These are phyloP conservation scores for Pseudomonodictys pantanalensis DNA, from an alignment of 495 filamentous ascomycete species.

Conservation along the genomic window DNA sequence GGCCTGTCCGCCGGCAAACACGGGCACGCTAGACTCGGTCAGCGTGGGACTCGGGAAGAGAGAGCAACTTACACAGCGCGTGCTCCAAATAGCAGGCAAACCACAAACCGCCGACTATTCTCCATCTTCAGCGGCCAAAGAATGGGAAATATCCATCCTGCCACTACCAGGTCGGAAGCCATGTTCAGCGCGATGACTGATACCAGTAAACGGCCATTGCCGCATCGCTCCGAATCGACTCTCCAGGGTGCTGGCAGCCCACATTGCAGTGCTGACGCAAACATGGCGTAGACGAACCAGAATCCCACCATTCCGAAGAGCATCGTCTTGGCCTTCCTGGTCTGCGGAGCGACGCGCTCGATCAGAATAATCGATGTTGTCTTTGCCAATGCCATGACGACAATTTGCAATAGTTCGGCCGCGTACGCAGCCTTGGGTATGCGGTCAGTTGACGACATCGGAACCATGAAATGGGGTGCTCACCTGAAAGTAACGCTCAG, in stretches of 20 bases:
- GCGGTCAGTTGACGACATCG: too few relatives aligned
- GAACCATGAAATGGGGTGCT: neutral
- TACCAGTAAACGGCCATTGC: constrained; percentile 8
- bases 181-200: constrained; percentile 29
- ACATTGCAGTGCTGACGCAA: constrained; percentile 26
- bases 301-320: constrained; percentile 2
- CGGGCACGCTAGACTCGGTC: neutral
- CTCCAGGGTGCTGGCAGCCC: constrained; percentile 17
- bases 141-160: constrained; percentile 19
- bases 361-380: constrained; percentile 18
- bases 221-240: neutral
- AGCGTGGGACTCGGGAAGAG: neutral
- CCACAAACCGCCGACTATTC: neutral
- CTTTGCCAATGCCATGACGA: constrained; percentile 13
- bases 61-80: neutral
- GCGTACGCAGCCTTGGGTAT: constrained; percentile 11
- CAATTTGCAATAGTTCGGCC: constrained; percentile 14
- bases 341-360: constrained; percentile 18
- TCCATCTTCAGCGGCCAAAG: constrained; percentile 21
- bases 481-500: constrained; percentile 2
- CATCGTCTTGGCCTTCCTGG: neutral
- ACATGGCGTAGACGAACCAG: constrained; percentile 21
- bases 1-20: neutral
- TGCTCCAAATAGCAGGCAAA: constrained; percentile 6
- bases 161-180: constrained; percentile 20